These are phyloP conservation scores for Apiospora saccharicola DNA, from an alignment of 2,329 filamentous ascomycete genomes.

Conservation along the genomic window DNA sequence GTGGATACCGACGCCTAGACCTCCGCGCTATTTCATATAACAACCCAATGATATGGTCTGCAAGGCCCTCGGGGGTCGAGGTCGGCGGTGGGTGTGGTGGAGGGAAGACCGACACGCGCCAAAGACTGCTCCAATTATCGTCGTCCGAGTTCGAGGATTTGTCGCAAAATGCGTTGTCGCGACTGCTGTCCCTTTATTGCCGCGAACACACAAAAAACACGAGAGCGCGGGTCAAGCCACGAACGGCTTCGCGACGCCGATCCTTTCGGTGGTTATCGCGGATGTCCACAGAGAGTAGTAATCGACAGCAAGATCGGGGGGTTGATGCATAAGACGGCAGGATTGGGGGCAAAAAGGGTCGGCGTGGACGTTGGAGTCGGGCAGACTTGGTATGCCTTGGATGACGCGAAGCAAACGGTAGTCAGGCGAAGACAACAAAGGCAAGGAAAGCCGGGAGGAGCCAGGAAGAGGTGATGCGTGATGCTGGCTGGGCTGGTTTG, in stretches of 20 bases:
- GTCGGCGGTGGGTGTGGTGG: constrained; percentile 19
- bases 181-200: not conserved
- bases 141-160: not conserved
- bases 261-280: constrained; percentile 8
- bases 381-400: not conserved
- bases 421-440: constrained; percentile 9
- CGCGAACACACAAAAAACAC: not conserved
- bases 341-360: not conserved
- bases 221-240: constrained; percentile 20
- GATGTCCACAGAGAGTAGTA: constrained; percentile 5
- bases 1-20: constrained; percentile 64
- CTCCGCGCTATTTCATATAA: constrained; percentile 56
- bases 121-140: constrained; percentile 16
- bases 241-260: constrained; percentile 17
- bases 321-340: constrained; percentile 22
- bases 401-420: constrained; percentile 16
- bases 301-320: constrained; percentile 10
- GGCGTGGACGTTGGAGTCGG: not conserved
- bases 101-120: not conserved
- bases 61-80: constrained; percentile 29
- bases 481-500: constrained; percentile 12
- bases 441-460: not conserved
- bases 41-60: not conserved
- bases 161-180: constrained; percentile 4
- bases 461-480: constrained; percentile 18